Evolutionary conservation across 495 filamentous ascomycete genomes (phyloP).

Genomic region (Penicillium tannophilum): DNA sequence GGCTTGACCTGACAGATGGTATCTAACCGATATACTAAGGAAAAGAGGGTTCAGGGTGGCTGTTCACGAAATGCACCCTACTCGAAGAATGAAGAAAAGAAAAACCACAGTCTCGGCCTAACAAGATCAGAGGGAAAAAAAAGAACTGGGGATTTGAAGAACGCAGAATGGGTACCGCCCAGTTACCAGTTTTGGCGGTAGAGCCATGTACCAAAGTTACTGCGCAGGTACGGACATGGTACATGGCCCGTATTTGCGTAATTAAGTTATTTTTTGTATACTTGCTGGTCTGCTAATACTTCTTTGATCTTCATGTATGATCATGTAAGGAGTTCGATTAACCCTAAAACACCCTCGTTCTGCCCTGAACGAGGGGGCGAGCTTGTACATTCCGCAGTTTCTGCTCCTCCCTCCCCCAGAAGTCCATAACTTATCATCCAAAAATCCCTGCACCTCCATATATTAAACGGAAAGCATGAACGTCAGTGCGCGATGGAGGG

Average conservation of each 20-base stretch:
- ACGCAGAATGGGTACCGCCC: slow-evolving; percentile 15
- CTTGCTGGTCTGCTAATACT: no score
- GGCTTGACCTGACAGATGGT: slow-evolving; percentile 24
- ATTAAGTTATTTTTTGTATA: background rate
- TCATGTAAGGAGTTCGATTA: background rate
- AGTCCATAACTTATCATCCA: background rate
- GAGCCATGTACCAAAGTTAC: slow-evolving; percentile 35
- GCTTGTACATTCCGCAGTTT: background rate
- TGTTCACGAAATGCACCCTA: slow-evolving; percentile 5
- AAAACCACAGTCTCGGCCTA: slow-evolving; percentile 2
- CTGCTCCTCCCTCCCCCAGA: background rate
- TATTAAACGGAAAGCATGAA: background rate
- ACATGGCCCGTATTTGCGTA: slow-evolving; percentile 11
- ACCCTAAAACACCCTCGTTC: background rate
- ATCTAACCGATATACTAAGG: slow-evolving; percentile 15
- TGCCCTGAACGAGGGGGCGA: background rate
- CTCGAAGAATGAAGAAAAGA: slow-evolving; percentile 18
- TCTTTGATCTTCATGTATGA: no score
- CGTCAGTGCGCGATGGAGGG: slow-evolving; percentile 32
- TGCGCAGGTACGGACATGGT: slow-evolving; percentile 25
- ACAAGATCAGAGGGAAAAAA: slow-evolving; percentile 20
- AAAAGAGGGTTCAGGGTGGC: slow-evolving; percentile 7
- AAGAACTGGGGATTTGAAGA: slow-evolving; percentile 22
- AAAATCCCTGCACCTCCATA: background rate
- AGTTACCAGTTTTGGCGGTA: slow-evolving; percentile 18